Percentiles rank a stretch among this genome's conserved stretches.
Evolutionary conservation across 257 asterid genomes (phyloP).

Genomic region (Fraxinus excelsior): DNA sequence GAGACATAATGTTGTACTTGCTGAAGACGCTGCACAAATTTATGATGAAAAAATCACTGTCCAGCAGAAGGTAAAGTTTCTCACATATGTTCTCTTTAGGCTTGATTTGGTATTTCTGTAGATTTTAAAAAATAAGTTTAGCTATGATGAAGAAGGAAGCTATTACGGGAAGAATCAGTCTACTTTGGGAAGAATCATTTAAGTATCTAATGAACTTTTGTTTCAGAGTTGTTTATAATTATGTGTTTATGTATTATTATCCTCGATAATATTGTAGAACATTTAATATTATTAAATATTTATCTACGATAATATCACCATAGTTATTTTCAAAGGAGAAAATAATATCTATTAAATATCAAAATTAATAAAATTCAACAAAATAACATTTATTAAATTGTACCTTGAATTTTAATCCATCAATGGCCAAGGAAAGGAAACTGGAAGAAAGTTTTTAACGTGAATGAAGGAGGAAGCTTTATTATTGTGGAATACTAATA

Average conservation of each 20-base stretch:
- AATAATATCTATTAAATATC: neutral
- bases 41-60: constrained; percentile 69
- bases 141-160: neutral
- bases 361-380: neutral
- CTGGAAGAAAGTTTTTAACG: neutral
- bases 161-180: neutral
- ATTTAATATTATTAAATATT: neutral
- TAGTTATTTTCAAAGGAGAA: neutral
- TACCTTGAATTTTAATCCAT: neutral
- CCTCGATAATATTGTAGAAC: neutral
- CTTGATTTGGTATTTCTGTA: neutral
- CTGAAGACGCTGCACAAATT: constrained; percentile 78
- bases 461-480: neutral
- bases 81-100: neutral
- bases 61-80: constrained; percentile 70
- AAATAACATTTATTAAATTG: neutral
- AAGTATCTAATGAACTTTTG: neutral
- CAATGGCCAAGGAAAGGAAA: neutral
- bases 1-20: constrained; percentile 45
- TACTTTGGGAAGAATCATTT: neutral
- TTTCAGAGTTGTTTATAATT: neutral
- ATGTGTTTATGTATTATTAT: neutral
- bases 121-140: neutral
- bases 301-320: neutral
- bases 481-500: neutral